Evolutionary conservation across 139 green algal genomes (phyloP).

Genomic region (Eudorina sp.): DNA sequence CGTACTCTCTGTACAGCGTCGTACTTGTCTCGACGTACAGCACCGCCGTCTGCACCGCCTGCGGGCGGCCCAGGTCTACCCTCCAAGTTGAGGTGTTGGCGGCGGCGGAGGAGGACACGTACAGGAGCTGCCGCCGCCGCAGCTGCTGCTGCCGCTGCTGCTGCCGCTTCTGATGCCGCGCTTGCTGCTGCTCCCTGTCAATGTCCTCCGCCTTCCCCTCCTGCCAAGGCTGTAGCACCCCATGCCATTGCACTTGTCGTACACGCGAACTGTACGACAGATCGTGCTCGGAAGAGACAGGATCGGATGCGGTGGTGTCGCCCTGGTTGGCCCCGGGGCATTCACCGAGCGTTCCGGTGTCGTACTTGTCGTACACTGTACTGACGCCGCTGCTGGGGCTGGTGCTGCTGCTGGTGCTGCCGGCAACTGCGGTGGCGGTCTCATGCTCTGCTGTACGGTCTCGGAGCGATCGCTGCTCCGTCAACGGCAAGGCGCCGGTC

Average conservation of each 20-base stretch:
- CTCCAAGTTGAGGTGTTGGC: constrained; percentile 2
- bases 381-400: too few species aligned
- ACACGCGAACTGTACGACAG: too few species aligned
- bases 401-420: too few species aligned
- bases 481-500: too few species aligned
- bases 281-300: too few species aligned
- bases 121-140: neutral
- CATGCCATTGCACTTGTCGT: neutral
- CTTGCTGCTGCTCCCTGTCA: neutral
- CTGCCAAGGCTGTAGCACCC: neutral
- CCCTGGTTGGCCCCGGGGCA: too few species aligned
- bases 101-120: neutral
- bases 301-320: too few species aligned
- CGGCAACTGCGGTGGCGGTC: too few species aligned
- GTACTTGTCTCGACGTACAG: neutral
- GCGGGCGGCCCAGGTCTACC: constrained; percentile 11
- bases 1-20: neutral
- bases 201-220: neutral
- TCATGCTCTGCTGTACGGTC: too few species aligned
- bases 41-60: neutral
- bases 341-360: too few species aligned
- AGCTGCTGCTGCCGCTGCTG: neutral
- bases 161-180: neutral
- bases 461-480: too few species aligned
- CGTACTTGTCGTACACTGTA: too few species aligned